Evolutionary conservation across 345 rosid species (phyloP).

Genomic region (Corymbia maculata): DNA sequence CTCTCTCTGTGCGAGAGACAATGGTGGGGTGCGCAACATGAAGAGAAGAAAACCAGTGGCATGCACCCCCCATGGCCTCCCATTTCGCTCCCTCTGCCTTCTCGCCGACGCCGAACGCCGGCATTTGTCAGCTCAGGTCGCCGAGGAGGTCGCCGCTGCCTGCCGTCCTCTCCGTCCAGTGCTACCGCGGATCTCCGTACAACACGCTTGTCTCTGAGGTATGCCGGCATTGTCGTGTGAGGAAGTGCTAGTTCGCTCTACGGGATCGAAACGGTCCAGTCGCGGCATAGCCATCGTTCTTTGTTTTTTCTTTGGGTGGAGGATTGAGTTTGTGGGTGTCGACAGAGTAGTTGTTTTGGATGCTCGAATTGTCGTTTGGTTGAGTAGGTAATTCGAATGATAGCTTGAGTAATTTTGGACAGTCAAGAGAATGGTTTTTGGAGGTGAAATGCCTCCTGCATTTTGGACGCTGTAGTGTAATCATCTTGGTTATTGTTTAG

Average conservation of each 20-base stretch:
- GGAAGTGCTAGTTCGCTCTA: background rate
- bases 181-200: constrained; percentile 16
- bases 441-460: background rate
- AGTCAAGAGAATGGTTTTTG: background rate
- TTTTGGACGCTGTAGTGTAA: background rate
- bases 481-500: background rate
- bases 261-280: too few relatives aligned
- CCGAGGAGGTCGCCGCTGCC: constrained; percentile 17
- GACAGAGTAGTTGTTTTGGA: background rate
- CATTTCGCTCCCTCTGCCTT: constrained; percentile 32
- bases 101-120: constrained; percentile 17
- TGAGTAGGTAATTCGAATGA: background rate
- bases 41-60: constrained; percentile 17
- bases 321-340: background rate
- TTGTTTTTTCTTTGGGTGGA: background rate
- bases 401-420: background rate
- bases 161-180: constrained; percentile 12
- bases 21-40: constrained; percentile 31
- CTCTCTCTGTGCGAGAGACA: background rate
- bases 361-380: background rate
- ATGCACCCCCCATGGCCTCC: constrained; percentile 72
- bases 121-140: background rate
- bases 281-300: background rate
- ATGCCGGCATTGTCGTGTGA: background rate
- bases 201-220: constrained; percentile 72